Evolutionary conservation across 345 rosid genomes (phyloP), one percentile per base, ranked within the genome.

Genomic region (Populus euphratica): DNA sequence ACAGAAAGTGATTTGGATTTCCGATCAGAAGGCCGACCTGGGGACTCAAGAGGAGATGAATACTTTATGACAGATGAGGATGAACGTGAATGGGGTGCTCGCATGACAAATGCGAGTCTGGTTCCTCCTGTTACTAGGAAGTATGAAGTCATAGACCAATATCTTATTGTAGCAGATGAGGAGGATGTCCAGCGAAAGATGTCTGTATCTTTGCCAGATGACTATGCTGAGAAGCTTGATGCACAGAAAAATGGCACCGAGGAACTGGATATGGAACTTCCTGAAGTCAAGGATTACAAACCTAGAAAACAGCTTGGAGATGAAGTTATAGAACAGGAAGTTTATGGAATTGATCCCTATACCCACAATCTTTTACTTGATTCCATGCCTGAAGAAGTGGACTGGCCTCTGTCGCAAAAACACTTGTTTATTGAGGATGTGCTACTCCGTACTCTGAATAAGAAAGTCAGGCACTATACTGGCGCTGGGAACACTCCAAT

Each of bases 21-120:
- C 81, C 84, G 74, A 81, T 83, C 93, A 81, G 94, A 88, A 79
- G 79, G 86, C 76, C 90, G 85, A n/a, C 76, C 85, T 76, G 83
- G 82, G 68, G 94, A 89, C 70, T 86, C 88, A 39, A 91, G 91
- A 75, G 87, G 84, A 68, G 90, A 85, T 79, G 87, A 90, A 82
- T 90, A 81, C 86, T 80, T 84, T 76, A 74, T 84, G 73, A 87
- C 82, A 18, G 95, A 90, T 52, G 97, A 90, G 72, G 99, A 92
- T 80, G 99, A 96, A 72, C 98, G 99, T 72, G 99, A 96, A 85
- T 96, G 99, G 99, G 99, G 99, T 85, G 98, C 98, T 50, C 99
- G 99, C 75, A 96, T 96, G 99, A 96, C 99, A 69, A 92, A 94
- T 84, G 97, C 88, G 52, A 87, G 99, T 83, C 87, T 96, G 78